A percentile compares a stretch with the other conserved stretches of the same genome.
Conservation (phyloP, 768 basidiomycete species). For the Macrolepiota fuliginosa region DNA sequence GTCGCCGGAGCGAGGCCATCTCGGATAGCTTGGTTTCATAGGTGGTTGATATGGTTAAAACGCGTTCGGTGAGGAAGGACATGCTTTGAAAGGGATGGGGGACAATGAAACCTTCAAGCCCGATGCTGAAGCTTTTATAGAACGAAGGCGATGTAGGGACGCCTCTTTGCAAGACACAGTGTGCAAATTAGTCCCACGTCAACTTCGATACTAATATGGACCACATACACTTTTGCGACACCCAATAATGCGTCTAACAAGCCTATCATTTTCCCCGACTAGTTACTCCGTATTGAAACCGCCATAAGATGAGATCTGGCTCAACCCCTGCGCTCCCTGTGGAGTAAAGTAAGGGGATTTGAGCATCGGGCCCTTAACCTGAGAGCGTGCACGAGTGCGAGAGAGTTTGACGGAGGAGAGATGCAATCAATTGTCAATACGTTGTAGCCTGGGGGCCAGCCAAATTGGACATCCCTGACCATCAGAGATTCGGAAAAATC, state of each 20-base stretch:
- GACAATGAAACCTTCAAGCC: background rate
- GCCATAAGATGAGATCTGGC: conserved; percentile 4
- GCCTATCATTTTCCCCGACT: conserved; percentile 6
- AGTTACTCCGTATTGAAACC: conserved; percentile 12
- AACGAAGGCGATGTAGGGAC: conserved; percentile 10
- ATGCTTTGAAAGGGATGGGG: background rate
- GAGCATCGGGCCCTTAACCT: conserved; percentile 11
- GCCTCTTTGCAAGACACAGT: background rate
- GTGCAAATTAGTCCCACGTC: conserved; percentile 4
- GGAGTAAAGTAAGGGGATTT: conserved; percentile 8
- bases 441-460: background rate
- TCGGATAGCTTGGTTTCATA: conserved; percentile 2
- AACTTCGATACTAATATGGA: conserved; percentile 10
- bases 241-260: conserved; percentile 1
- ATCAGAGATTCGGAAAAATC: conserved; percentile 10
- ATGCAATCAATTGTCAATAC: conserved; percentile 10
- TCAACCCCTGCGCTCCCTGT: background rate
- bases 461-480: conserved; percentile 9
- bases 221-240: conserved; percentile 3
- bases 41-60: background rate
- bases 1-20: background rate
- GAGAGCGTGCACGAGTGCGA: conserved; percentile 1
- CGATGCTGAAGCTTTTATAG: conserved; percentile 5
- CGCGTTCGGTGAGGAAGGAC: conserved; percentile 9
- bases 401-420: conserved; percentile 9